Evolutionary conservation across 768 basidiomycete genomes (phyloP).

Genomic region (Melanogaster broomeanus): DNA sequence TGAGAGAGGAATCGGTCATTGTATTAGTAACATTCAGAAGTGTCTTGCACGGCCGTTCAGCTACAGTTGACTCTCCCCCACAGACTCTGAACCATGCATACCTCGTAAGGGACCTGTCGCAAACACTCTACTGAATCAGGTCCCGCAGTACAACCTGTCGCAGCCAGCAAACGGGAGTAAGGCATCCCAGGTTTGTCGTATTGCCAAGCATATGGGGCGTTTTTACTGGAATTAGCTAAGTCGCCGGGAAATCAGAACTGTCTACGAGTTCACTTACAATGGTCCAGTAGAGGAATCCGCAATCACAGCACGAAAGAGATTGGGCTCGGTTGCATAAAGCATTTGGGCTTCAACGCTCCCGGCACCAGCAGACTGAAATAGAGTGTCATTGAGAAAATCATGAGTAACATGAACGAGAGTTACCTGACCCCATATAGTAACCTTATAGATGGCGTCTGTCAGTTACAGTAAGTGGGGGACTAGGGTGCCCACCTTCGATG

Average conservation of each 20-base stretch:
- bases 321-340: constrained; percentile 3
- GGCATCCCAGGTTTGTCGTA: constrained; percentile 56
- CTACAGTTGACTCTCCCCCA: neutral
- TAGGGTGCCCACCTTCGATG: constrained; percentile 39
- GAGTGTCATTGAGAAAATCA: too few relatives aligned
- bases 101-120: constrained; percentile 22
- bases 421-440: constrained; percentile 23
- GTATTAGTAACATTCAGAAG: constrained; percentile 49
- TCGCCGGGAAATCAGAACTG: neutral
- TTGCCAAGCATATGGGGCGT: constrained; percentile 42
- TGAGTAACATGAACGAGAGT: too few relatives aligned
- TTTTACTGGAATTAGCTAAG: constrained; percentile 44
- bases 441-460: constrained; percentile 14
- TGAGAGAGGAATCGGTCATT: constrained; percentile 47
- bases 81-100: neutral
- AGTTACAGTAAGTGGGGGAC: too few relatives aligned
- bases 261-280: constrained; percentile 11
- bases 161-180: constrained; percentile 45
- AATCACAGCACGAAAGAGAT: constrained; percentile 16
- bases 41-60: constrained; percentile 34
- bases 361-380: too few relatives aligned
- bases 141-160: too few relatives aligned
- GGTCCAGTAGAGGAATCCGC: constrained; percentile 20
- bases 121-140: too few relatives aligned
- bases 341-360: constrained; percentile 16